phyloP scores from a whole-genome alignment of 768 basidiomycete species.

The Suillus americanus region DNA sequence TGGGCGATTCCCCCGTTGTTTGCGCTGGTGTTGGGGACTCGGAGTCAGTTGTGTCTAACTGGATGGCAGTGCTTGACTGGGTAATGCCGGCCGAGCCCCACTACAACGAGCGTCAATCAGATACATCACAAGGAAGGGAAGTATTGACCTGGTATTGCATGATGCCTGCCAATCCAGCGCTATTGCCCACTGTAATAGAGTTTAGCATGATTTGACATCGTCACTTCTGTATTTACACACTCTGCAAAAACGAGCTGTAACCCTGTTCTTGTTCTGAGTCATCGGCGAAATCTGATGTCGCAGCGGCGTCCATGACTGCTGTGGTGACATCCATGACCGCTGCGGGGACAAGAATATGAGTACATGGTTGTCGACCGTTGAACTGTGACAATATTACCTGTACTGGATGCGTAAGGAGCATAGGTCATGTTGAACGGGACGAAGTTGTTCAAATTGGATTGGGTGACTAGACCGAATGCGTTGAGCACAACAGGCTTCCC shows the following conservation, averaged over 20 bases:
- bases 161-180: conserved; percentile 31
- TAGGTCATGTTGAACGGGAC: conserved; percentile 60
- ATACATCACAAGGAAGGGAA: not conserved
- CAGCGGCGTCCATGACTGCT: conserved; percentile 4
- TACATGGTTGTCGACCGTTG: not conserved
- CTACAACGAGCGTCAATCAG: conserved; percentile 23
- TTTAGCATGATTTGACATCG: not conserved
- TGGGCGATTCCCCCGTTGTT: conserved; percentile 51
- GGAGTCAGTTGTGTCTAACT: conserved; percentile 29
- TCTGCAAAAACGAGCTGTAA: conserved; percentile 52
- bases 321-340: conserved; percentile 5
- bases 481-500: conserved; percentile 55
- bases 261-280: conserved; percentile 52
- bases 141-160: conserved; percentile 26
- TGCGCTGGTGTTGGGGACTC: conserved; percentile 10
- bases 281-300: conserved; percentile 49
- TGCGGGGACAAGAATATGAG: conserved; percentile 6
- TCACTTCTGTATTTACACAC: conserved; percentile 28
- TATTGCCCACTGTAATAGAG: conserved; percentile 37
- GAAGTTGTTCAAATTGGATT: conserved; percentile 48
- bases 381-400: conserved; percentile 17
- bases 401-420: conserved; percentile 40
- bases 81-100: conserved; percentile 53
- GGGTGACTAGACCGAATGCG: conserved; percentile 64
- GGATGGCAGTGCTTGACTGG: conserved; percentile 44